Percentiles rank a stretch among this genome's conserved stretches.
Conservation (phyloP, 192 early-diverging fungal genomes). For the Paraglomus occultum region DNA sequence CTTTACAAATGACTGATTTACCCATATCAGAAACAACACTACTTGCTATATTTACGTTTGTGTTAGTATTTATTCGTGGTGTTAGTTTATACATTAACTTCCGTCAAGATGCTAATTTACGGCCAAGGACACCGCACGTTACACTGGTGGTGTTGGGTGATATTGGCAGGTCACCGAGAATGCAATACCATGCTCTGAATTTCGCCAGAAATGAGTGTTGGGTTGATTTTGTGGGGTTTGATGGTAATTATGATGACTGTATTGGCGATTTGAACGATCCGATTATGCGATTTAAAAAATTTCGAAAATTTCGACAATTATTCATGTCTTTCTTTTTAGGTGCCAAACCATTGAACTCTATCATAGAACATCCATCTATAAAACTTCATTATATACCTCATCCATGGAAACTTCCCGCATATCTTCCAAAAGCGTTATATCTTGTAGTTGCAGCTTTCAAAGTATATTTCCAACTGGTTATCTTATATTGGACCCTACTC, state of each 20-base stretch:
- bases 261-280: conserved; percentile 25
- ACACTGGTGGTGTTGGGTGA: conserved; percentile 75
- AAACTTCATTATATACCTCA: conserved; percentile 45
- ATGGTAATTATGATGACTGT: conserved; percentile 44
- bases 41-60: no score
- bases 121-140: background rate
- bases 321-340: conserved; percentile 9
- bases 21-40: no score
- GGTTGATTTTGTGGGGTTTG: conserved; percentile 87
- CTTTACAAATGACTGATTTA: no score
- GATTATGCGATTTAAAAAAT: conserved; percentile 28
- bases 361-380: conserved; percentile 46
- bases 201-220: conserved; percentile 60
- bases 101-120: no score
- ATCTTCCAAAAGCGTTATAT: conserved; percentile 58
- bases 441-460: conserved; percentile 68
- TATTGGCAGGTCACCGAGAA: conserved; percentile 86
- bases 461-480: conserved; percentile 54
- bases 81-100: no score
- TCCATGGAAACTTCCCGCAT: conserved; percentile 56
- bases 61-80: no score
- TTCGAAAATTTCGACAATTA: conserved; percentile 34
- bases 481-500: conserved; percentile 62
- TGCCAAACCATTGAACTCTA: background rate
- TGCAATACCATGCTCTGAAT: conserved; percentile 85